Evolutionary conservation across 257 asterid genomes (phyloP).

Genomic region (Plectranthus barbatus): DNA sequence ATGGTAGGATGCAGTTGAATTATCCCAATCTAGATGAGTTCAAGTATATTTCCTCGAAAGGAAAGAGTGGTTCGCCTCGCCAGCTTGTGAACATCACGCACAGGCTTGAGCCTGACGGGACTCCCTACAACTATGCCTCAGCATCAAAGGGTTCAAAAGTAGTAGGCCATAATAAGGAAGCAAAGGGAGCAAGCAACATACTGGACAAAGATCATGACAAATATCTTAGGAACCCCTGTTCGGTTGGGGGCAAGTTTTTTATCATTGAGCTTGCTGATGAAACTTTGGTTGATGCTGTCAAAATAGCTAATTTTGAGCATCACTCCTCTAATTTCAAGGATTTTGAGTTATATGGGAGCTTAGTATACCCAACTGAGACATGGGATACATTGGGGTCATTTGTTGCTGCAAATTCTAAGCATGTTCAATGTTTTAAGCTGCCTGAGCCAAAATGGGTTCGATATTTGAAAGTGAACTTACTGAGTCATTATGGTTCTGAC

Average conservation of each 20-base stretch:
- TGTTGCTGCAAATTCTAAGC: slow-evolving; percentile 81
- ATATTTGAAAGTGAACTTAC: slow-evolving; percentile 67
- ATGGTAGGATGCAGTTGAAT: slow-evolving; percentile 39
- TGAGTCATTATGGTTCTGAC: slow-evolving; percentile 86
- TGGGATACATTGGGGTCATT: slow-evolving; percentile 72
- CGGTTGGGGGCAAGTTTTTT: slow-evolving; percentile 60
- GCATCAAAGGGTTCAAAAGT: slow-evolving; percentile 92
- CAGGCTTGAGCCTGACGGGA: slow-evolving; percentile 87
- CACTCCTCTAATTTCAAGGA: slow-evolving; percentile 83
- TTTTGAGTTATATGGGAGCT: slow-evolving; percentile 73
- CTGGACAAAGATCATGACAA: slow-evolving; percentile 83
- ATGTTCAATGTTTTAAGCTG: slow-evolving; percentile 73
- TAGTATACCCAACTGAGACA: slow-evolving; percentile 65
- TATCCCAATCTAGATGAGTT: slow-evolving; percentile 77
- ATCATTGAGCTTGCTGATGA: slow-evolving; percentile 84
- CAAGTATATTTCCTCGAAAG: slow-evolving; percentile 50
- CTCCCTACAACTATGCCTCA: slow-evolving; percentile 81
- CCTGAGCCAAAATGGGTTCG: slow-evolving; percentile 90
- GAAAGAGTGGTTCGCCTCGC: slow-evolving; percentile 33
- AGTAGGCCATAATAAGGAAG: slow-evolving; percentile 79
- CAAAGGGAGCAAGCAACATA: slow-evolving; percentile 75
- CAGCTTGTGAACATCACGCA: slow-evolving; percentile 63
- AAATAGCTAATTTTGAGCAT: slow-evolving; percentile 89
- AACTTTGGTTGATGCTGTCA: slow-evolving; percentile 77
- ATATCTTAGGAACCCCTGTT: slow-evolving; percentile 86